These are phyloP conservation scores for Claviceps citrina DNA, from an alignment of 2,329 filamentous ascomycete species.

Conservation along the genomic window DNA sequence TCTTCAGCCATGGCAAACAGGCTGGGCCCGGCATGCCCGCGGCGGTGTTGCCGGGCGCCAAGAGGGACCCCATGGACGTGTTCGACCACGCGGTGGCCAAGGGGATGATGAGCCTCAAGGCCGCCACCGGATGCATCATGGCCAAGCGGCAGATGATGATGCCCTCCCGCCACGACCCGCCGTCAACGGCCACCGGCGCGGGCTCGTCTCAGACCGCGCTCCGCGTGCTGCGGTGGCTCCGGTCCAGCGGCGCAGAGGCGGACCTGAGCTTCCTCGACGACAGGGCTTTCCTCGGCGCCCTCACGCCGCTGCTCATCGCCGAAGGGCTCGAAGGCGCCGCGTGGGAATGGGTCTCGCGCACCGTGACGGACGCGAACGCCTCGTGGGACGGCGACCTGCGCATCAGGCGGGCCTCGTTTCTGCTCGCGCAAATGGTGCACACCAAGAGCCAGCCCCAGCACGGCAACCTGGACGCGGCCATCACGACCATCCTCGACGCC, in stretches of 20 bases:
- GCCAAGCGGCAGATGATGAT: conserved; percentile 25
- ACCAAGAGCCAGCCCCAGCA: conserved; percentile 24
- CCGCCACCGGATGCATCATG: conserved; percentile 38
- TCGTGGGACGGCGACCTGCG: conserved; percentile 10
- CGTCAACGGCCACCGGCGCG: conserved; percentile 25
- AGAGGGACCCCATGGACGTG: conserved; percentile 34
- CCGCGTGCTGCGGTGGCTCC: conserved; percentile 38
- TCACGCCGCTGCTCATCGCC: conserved; percentile 36
- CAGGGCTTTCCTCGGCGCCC: conserved; percentile 20
- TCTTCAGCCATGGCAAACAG: conserved; percentile 28
- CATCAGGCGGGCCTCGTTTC: conserved; percentile 15
- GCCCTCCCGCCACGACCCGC: conserved; percentile 14
- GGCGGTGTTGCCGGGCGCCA: conserved; percentile 5
- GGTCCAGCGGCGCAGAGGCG: conserved; percentile 31
- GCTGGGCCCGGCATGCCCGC: conserved; percentile 9
- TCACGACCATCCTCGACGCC: conserved; percentile 31
- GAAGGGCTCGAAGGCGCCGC: conserved; percentile 35
- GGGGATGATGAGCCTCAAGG: conserved; percentile 39
- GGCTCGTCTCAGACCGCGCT: conserved; percentile 28
- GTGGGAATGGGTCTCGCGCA: conserved; percentile 37
- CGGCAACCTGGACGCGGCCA: conserved; percentile 34
- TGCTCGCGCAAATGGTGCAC: conserved; percentile 28
- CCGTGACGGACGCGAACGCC: conserved; percentile 18
- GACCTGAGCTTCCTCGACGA: conserved; percentile 30
- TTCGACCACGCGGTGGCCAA: conserved; percentile 40